Base-by-base conservation (phyloP, 1,139 yeast species). In the Suhomyces yuchorum region DNA sequence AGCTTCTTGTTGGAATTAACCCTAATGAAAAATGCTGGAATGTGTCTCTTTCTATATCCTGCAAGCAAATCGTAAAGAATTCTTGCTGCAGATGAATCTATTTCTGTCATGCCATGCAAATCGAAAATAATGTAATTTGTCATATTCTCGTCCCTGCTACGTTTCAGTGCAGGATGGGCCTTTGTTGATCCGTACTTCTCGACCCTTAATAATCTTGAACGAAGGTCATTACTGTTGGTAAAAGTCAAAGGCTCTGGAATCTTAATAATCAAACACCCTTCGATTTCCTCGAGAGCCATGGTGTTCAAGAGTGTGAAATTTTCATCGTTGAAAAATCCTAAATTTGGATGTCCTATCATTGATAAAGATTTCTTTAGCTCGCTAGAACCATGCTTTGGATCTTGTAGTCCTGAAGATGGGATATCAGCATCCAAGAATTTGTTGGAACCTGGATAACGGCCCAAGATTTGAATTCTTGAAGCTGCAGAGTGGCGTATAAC, bases 201-300 rank as follows among this genome's bases (percentile, higher is more conserved):
- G 19, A 93, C 77, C 47, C 98, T 71, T 49, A 82, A 78, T 46
- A 93, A 72, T 24, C 98, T 72, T 42, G 85, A 75, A 51, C 87
- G 82, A 55, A 93, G 72, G 61, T 92, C 97, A 51, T 86, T 88
- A 15, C 96, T 82, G 62, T 93, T 93, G 35, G 97, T 91, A 65
- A 93, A 93, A 1, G 96, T 90, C 49, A 93, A 71, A 1, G 98
- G 97, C 61, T 93, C 98, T 0, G 98, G 96, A 35, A 93, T 83
- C 56, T 86, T 89, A 30, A 92, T 87, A 40, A 92, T 86, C 43
- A 93, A 72, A 59, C 96, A 88, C 1, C 96, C 96, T 60, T 88
- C 93, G 40, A 89, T 76, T 54, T 89, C 92, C 60, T 88, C 93
- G 28, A 85, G 66, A 2, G 69, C 72, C 33, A 66, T 67, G 7